These are phyloP conservation scores for Pilaira anomala DNA, from an alignment of 192 early-diverging fungal species.

Conservation along the genomic window DNA sequence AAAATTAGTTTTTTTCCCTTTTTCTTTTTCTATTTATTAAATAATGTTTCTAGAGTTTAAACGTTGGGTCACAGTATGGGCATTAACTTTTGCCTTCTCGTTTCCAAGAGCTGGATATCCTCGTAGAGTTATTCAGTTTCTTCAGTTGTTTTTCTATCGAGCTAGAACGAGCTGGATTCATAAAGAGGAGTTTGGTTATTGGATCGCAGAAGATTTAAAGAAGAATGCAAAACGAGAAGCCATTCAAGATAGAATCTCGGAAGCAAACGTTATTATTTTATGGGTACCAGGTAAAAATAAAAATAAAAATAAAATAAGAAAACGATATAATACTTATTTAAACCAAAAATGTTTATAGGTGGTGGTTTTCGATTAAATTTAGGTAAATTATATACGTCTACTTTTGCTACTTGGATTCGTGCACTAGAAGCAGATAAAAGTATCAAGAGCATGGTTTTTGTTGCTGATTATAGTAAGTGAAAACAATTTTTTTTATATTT, in stretches of 20 bases:
- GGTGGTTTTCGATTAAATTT: constrained; percentile 25
- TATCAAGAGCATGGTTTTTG: constrained; percentile 9
- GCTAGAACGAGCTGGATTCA: constrained; percentile 7
- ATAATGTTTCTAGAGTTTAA: constrained; percentile 5
- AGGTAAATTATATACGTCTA: constrained; percentile 15
- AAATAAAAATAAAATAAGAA: neutral
- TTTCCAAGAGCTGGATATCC: neutral
- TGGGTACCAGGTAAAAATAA: constrained; percentile 26
- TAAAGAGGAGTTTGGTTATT: constrained; percentile 1
- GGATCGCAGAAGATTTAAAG: constrained; percentile 16
- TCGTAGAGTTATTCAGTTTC: neutral
- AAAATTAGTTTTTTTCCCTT: neutral
- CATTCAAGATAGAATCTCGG: constrained; percentile 3
- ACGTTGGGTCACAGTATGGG: constrained; percentile 1
- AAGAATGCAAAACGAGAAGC: constrained; percentile 20
- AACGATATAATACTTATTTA: neutral
- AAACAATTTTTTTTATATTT: neutral
- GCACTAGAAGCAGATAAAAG: constrained; percentile 20
- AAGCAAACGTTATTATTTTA: constrained; percentile 7
- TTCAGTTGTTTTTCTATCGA: constrained; percentile 9
- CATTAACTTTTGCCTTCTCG: neutral
- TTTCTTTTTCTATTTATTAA: neutral
- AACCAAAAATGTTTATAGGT: neutral
- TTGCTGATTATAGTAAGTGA: constrained; percentile 19
- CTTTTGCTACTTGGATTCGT: constrained; percentile 22